Conservation (phyloP, 1,284 basidiomycete genomes). For the Rhodotorula sp. region DNA sequence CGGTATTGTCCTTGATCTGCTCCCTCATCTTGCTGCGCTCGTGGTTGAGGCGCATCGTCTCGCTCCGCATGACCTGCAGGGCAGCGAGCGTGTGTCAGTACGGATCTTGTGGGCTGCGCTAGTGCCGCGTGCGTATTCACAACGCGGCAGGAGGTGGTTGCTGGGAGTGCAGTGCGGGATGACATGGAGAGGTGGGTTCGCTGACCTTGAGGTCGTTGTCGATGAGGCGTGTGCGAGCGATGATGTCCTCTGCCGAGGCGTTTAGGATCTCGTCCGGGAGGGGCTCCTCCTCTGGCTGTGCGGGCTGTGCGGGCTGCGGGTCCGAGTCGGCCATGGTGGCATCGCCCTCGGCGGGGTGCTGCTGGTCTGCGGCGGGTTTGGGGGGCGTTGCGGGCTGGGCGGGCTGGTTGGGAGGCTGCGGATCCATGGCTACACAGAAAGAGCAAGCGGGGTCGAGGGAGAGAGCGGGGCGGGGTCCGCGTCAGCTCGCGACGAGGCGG, state of each 20-base stretch:
- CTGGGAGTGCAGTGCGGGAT: background rate
- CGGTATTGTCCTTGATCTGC: conserved; percentile 96
- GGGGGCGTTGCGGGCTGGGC: conserved; percentile 3
- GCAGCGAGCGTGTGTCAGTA: background rate
- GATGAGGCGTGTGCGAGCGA: conserved; percentile 74
- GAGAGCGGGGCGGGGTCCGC: background rate
- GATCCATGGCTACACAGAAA: background rate
- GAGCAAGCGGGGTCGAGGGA: background rate
- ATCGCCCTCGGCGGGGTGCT: conserved; percentile 2
- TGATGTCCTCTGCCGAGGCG: conserved; percentile 75
- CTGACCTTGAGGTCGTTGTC: conserved; percentile 90
- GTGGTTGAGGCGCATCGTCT: conserved; percentile 86
- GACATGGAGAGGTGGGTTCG: background rate
- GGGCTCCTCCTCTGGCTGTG: conserved; percentile 31
- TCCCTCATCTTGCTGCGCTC: conserved; percentile 96
- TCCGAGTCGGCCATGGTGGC: conserved; percentile 28
- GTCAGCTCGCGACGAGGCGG: background rate
- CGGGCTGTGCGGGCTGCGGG: background rate
- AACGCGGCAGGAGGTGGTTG: background rate
- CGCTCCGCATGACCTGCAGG: conserved; percentile 87
- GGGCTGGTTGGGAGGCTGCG: conserved; percentile 21
- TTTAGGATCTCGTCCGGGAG: conserved; percentile 74
- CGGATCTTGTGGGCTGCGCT: background rate
- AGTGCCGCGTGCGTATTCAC: too few relatives aligned
- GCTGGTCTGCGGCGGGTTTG: background rate